Evolutionary conservation across 2,329 filamentous ascomycete species (phyloP).

Genomic region (Alternaria tenuissima): DNA sequence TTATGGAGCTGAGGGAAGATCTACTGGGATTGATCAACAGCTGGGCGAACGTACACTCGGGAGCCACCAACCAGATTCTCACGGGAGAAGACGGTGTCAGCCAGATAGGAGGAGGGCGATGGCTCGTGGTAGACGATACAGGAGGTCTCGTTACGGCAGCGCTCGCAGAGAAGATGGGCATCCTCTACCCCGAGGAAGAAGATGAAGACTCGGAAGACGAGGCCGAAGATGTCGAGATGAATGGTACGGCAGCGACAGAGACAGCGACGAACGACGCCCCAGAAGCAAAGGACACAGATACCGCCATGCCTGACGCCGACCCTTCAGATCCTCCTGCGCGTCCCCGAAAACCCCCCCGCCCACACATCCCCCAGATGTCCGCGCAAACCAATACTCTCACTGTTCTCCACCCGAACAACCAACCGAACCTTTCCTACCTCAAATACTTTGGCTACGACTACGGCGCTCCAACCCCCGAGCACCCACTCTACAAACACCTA

Average conservation of each 20-base stretch:
- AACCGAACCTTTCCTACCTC: slow-evolving; percentile 86
- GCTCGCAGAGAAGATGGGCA: slow-evolving; percentile 87
- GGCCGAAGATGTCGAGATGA: background rate
- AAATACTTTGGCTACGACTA: slow-evolving; percentile 89
- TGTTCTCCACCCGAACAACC: slow-evolving; percentile 79
- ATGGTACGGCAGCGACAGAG: slow-evolving; percentile 1
- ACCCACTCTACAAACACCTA: slow-evolving; percentile 84
- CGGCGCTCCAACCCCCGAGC: slow-evolving; percentile 66
- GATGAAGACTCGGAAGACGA: slow-evolving; percentile 35
- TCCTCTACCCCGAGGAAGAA: slow-evolving; percentile 66
- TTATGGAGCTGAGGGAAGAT: slow-evolving; percentile 88
- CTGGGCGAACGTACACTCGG: slow-evolving; percentile 88
- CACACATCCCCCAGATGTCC: slow-evolving; percentile 64
- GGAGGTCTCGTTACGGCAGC: slow-evolving; percentile 83
- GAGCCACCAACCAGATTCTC: slow-evolving; percentile 52
- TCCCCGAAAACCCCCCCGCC: slow-evolving; percentile 40
- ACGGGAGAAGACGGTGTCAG: slow-evolving; percentile 43
- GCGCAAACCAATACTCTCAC: slow-evolving; percentile 79
- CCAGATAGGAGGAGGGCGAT: slow-evolving; percentile 65
- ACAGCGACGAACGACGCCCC: background rate
- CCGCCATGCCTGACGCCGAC: slow-evolving; percentile 16
- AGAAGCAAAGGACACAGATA: background rate
- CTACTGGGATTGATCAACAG: slow-evolving; percentile 81
- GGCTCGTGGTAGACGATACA: slow-evolving; percentile 87
- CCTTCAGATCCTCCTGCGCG: slow-evolving; percentile 33